Conservation (phyloP, 345 rosid species). For the Brassica carinata region DNA sequence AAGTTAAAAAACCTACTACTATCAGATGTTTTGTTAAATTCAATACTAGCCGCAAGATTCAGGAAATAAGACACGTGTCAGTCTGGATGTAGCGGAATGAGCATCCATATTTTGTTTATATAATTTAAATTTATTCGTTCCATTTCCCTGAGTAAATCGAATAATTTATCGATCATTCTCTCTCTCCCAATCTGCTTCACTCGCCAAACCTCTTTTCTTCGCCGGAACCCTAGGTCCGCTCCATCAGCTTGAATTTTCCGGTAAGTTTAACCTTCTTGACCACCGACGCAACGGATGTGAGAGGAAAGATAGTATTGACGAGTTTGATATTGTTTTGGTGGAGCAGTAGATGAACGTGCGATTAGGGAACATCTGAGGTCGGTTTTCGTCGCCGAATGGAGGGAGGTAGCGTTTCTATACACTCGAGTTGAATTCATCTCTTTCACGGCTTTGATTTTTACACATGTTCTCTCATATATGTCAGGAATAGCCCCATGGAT, state of each 20-base stretch:
- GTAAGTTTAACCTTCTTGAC: slow-evolving; percentile 44
- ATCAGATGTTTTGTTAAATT: neutral
- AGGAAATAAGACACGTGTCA: slow-evolving; percentile 16
- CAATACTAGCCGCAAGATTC: slow-evolving; percentile 32
- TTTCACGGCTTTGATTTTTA: slow-evolving; percentile 4
- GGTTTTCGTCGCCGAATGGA: slow-evolving; percentile 53
- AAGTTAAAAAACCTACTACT: neutral
- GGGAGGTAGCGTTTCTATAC: slow-evolving; percentile 69
- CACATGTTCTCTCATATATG: neutral
- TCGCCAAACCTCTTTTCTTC: slow-evolving; percentile 41
- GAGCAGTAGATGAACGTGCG: slow-evolving; percentile 64
- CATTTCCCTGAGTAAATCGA: neutral
- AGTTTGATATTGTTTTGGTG: slow-evolving; percentile 6
- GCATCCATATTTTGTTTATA: too few relatives aligned
- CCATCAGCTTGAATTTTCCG: slow-evolving; percentile 52
- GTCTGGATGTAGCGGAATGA: neutral
- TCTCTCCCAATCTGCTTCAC: slow-evolving; percentile 27
- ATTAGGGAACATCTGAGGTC: slow-evolving; percentile 54
- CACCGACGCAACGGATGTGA: neutral
- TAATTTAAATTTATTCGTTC: too few relatives aligned
- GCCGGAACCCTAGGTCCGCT: slow-evolving; percentile 82
- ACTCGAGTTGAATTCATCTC: neutral
- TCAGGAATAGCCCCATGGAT: slow-evolving; percentile 94
- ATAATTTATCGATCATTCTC: slow-evolving; percentile 21
- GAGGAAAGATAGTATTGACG: neutral